Evolutionary conservation across 495 filamentous ascomycete species (phyloP).

Genomic region (Lasiosphaeriaceae sp.): DNA sequence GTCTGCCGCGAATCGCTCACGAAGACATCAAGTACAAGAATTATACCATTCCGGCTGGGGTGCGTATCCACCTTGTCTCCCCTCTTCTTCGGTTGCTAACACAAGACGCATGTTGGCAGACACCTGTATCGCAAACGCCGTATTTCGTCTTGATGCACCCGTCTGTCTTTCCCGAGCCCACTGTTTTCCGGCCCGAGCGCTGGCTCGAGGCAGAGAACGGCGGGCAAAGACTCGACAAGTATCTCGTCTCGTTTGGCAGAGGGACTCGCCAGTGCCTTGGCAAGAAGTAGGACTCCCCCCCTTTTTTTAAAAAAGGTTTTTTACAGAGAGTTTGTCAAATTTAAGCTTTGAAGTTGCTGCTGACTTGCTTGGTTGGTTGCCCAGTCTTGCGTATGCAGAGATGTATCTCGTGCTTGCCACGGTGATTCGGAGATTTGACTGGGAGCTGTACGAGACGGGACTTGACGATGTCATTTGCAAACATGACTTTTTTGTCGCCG

Average conservation of each 20-base stretch:
- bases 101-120: slow-evolving; percentile 1
- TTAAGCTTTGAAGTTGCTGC: no score
- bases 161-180: slow-evolving; percentile 43
- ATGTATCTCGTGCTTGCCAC: slow-evolving; percentile 11
- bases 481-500: slow-evolving; percentile 14
- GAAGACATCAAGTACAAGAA: slow-evolving; percentile 25
- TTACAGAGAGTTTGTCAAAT: neutral
- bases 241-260: slow-evolving; percentile 46
- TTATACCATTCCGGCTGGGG: slow-evolving; percentile 24
- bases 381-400: slow-evolving; percentile 24
- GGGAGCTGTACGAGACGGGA: slow-evolving; percentile 17
- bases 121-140: slow-evolving; percentile 19
- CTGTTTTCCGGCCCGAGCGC: slow-evolving; percentile 46
- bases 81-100: neutral
- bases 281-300: slow-evolving; percentile 34
- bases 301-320: neutral
- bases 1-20: slow-evolving; percentile 37
- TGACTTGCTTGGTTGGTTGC: neutral
- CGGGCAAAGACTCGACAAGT: slow-evolving; percentile 37
- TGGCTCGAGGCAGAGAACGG: slow-evolving; percentile 37
- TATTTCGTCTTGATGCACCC: slow-evolving; percentile 38
- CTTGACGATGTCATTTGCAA: slow-evolving; percentile 16
- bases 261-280: slow-evolving; percentile 49
- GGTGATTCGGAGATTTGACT: slow-evolving; percentile 13
- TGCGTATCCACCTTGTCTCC: slow-evolving; percentile 5